These are phyloP conservation scores for Candida ovalis DNA, from an alignment of 805 yeast species.

Conservation along the genomic window DNA sequence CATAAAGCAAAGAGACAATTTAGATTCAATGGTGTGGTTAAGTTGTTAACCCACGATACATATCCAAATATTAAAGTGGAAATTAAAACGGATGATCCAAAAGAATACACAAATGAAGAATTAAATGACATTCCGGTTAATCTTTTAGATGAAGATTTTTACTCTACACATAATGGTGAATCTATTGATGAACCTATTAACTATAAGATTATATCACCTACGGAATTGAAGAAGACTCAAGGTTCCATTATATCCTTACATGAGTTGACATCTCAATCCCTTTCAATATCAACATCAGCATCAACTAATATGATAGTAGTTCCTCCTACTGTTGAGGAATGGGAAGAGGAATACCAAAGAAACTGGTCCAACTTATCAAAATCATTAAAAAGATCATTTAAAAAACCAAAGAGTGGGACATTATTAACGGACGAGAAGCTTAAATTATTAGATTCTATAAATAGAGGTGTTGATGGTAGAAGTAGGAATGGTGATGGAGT, in stretches of 20 bases:
- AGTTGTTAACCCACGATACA: slow-evolving; percentile 34
- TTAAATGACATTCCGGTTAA: slow-evolving; percentile 11
- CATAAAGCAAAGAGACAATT: slow-evolving; percentile 60
- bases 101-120: not conserved
- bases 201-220: slow-evolving; percentile 21
- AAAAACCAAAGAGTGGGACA: slow-evolving; percentile 72
- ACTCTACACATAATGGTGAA: slow-evolving; percentile 9
- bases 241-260: slow-evolving; percentile 10
- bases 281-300: not conserved
- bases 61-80: slow-evolving; percentile 18
- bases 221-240: slow-evolving; percentile 12
- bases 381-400: slow-evolving; percentile 57
- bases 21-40: slow-evolving; percentile 65
- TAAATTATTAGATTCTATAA: slow-evolving; percentile 62
- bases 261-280: slow-evolving; percentile 6
- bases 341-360: slow-evolving; percentile 59
- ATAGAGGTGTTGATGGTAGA: slow-evolving; percentile 81
- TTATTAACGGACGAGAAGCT: slow-evolving; percentile 50
- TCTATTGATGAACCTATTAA: slow-evolving; percentile 13
- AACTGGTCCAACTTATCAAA: slow-evolving; percentile 63
- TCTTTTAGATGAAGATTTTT: slow-evolving; percentile 18
- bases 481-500: slow-evolving; percentile 38
- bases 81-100: not conserved
- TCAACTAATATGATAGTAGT: not conserved
- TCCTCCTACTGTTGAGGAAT: slow-evolving; percentile 61